Evolutionary conservation across 2,329 filamentous ascomycete species (phyloP), one percentile per base, ranked within the genome.

Genomic region (Alternaria ventricosa): DNA sequence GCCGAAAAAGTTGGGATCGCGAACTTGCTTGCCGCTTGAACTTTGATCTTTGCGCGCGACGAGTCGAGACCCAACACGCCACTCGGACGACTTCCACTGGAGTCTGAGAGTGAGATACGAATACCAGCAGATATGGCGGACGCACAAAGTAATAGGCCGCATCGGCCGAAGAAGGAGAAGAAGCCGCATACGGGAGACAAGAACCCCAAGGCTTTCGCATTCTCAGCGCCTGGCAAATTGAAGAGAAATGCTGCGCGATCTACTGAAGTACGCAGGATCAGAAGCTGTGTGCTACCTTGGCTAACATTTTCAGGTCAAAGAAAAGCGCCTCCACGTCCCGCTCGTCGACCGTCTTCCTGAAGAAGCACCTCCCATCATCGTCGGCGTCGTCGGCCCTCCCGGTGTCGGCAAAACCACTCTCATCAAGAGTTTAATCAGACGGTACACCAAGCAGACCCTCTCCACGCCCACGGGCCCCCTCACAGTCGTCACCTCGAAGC

Each of bases 401-500:
- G 96, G 96, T 63, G 95, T 89, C 53, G 96, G 95, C 72, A 98
- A 98, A 85, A 97, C 95, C 3, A 98, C 95, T 0, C 86, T 98
- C 41, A 89, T 98, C 78, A 99, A 98, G 80, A 97, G 94, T 12
- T 85, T 99, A 63, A 92, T 99, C 75, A 90, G 93, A 70, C 88
- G 96, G 79, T 98, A 98, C 83, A 93, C 96, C 49, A 99, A 99
- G 79, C 96, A 99, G 79, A 95, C 93, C 0, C 88, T 99, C 44
- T 91, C 93, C 28, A 90, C 95, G 30, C 96, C 96, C 1, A 91
- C 92, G 71, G 96, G 96, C 0, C 96, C 96, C 5, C 90, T 99
- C 64, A 99, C 96, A 2, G 92, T 99, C 54, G 94, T 99, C 50
- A 98, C 96, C 0, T 97, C 94, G 62, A 99, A 98, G 84, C 92